Evolutionary conservation across 345 rosid genomes (phyloP), one percentile per base, ranked within the genome.

Genomic region (Erucastrum elatum): DNA sequence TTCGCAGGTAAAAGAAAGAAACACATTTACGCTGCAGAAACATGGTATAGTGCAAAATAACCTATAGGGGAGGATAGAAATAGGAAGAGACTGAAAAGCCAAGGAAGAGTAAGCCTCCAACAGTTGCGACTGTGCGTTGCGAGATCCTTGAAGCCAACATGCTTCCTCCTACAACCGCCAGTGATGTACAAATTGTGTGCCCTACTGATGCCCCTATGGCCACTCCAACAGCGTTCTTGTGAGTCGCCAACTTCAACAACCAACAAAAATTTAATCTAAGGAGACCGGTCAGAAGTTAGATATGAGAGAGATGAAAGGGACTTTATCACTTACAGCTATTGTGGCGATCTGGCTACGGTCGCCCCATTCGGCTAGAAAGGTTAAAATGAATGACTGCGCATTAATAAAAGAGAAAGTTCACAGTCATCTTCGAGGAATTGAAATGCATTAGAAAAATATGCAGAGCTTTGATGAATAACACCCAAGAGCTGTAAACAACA

Each of bases 291-390:
- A 21, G 21, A 3, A 37, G 44, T 2, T 4, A 33, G 35, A 33
- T 33, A 66, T 25, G 41, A 46, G 74, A 35, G 34, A 35, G 34
- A 73, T 66, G 65, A 67, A 25, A 37, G n/a, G 58, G 35, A 44
- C 25, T 71, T 58, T 55, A 60, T 29, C 44, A 33, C 98, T 91
- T 87, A 95, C 99, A 77, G 99, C 99, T 76, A 95, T 95, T 80
- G 99, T 95, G 55, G 99, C 99, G 33, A 95, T 95, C 86, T 95
- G 98, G 85, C 99, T 95, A 66, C 98, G 94, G 71, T 95, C 99
- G 0, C 98, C 98, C 99, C 99, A 95, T 85, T 95, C 99, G 1
- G 99, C 99, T 55, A 95, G 83, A 80, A 95, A 95, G 27, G 99
- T 93, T 79, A 95, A 72, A 73, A 95, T 85, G 81, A 95, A 95